Base-by-base conservation (phyloP, 768 basidiomycete genomes). In the Suillus ampliporus region DNA sequence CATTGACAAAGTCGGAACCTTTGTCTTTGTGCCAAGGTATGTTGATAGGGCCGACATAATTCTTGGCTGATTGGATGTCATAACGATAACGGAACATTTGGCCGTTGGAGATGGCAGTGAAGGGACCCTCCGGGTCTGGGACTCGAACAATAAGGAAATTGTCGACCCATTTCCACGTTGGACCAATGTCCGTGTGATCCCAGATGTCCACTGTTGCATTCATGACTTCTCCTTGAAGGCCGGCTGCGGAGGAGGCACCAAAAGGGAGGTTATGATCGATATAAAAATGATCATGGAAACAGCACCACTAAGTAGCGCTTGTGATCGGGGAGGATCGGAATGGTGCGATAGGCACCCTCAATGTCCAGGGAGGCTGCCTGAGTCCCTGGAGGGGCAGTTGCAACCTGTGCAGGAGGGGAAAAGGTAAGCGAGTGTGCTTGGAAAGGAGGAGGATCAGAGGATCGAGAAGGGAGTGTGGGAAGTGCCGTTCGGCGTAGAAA, bases 151-250 rank as follows among this genome's bases (percentile, higher is more conserved):
- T 15, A 15, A 35, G 61, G 15, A 74, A 51, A 59, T 74, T 65
- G 63, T 74, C 68, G 61, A 76, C 71, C 31, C 37, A 72, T 71
- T 58, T 74, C 68, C 21, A 66, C 48, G 4, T 67, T 35, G 1
- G 73, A 69, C 5, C 44, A 10, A 26, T 74, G 64, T 0, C 62
- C 64, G 37, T 69, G 64, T 0, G 60, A 61, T 58, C 19, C 70
- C 72, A 74, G 19, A 80, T 77, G 0, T 61, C 62, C 0, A 64
- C 54, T 8, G 60, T 44, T 7, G 69, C 61, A 37, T 70, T 63
- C 4, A 62, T 64, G 4, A 67, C 57, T 31, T 64, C 35, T 0
- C 73, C 69, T 26, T 68, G 66, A 6, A 31, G 31, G 6, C 31
- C 31, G 31, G 31, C 31, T 31, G 31, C 31, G 31, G 31, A 31